Evolutionary conservation across 495 filamentous ascomycete species (phyloP), one percentile per base, ranked within the genome.

Genomic region (Penicillium desertorum): DNA sequence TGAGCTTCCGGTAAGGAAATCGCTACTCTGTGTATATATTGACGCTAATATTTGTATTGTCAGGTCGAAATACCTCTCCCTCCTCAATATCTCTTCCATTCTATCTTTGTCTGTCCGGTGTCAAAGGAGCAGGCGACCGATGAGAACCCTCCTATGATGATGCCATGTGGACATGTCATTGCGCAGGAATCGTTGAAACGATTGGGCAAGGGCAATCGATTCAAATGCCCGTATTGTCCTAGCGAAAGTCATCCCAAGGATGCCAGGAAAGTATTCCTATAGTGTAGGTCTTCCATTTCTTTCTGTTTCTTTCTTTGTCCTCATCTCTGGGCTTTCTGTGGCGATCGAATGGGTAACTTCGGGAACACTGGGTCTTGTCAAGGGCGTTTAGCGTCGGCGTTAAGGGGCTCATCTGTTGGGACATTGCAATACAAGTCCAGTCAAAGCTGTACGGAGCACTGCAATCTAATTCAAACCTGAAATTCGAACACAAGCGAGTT

Each of bases 211-310:
- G 87, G 89, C 1, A 81, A 73, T 34, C 72, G 87, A 47, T 90
- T 96, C 77, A 99, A 98, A 70, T 99, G 94, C 62, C 95, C 94
- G 0, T 99, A 99, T 66, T 99, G 94, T 68, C 94, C 94, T 4
- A 85, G 73, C 50, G 95, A 98, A 73, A 90, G 88, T 58, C 79
- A 83, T 62, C 72, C 86, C 23, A 82, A 80, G 53, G 90, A 96
- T 45, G 91, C 92, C 10, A 85, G 78, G 66, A 85, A 88, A 67
- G 87, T 98, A 27, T 85, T 82, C 55, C 71, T 88, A 47, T 81
- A 56, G 67, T 11, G 45, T 42, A 23, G 49, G 49, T 41, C 29
- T 30, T 25, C 19, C 16, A n/a, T 23, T 43, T 45, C 41, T 47
- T 49, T 32, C 55, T 27, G 10, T 14, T 50, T 51, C 39, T 30